A percentile compares a stretch with the other conserved stretches of the same genome.
Evolutionary conservation across 108 stramenopile species (phyloP).

Genomic region (Discostella pseudostelligera): DNA sequence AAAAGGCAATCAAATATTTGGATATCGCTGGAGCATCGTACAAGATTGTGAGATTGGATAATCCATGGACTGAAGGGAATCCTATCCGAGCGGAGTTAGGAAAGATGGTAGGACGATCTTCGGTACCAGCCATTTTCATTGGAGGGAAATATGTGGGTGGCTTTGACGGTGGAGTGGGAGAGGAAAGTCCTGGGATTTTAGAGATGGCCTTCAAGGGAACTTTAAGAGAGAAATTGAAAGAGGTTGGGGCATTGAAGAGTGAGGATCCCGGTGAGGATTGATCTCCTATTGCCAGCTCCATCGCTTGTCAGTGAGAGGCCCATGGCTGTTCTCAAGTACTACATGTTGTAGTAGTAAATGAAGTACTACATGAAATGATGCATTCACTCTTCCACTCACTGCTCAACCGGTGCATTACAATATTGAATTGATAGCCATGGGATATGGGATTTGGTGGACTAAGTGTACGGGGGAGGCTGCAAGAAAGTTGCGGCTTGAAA

Average conservation of each 20-base stretch:
- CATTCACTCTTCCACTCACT: too few species aligned
- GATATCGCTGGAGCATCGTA: conserved; percentile 47
- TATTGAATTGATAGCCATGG: too few species aligned
- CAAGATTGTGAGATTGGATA: conserved; percentile 64
- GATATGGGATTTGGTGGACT: too few species aligned
- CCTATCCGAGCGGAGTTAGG: conserved; percentile 65
- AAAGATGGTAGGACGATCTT: conserved; percentile 53
- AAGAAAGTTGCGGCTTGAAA: too few species aligned
- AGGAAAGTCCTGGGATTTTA: conserved; percentile 61
- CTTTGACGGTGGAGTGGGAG: conserved; percentile 61
- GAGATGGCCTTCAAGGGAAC: conserved; percentile 68
- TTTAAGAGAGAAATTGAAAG: conserved; percentile 42
- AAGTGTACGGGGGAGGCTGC: too few species aligned
- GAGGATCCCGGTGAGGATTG: too few species aligned
- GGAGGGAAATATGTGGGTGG: conserved; percentile 71
- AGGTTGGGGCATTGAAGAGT: conserved; percentile 27
- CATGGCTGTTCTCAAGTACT: too few species aligned
- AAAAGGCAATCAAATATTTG: conserved; percentile 61
- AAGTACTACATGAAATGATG: too few species aligned
- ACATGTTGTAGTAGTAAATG: too few species aligned
- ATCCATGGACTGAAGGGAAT: conserved; percentile 72
- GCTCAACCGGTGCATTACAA: too few species aligned
- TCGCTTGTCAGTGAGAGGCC: too few species aligned
- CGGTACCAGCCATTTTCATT: conserved; percentile 65
- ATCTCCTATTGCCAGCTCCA: too few species aligned